Percentiles rank a stretch among this genome's conserved stretches.
Conservation (phyloP, 345 rosid species). For the Aquilaria malaccensis region DNA sequence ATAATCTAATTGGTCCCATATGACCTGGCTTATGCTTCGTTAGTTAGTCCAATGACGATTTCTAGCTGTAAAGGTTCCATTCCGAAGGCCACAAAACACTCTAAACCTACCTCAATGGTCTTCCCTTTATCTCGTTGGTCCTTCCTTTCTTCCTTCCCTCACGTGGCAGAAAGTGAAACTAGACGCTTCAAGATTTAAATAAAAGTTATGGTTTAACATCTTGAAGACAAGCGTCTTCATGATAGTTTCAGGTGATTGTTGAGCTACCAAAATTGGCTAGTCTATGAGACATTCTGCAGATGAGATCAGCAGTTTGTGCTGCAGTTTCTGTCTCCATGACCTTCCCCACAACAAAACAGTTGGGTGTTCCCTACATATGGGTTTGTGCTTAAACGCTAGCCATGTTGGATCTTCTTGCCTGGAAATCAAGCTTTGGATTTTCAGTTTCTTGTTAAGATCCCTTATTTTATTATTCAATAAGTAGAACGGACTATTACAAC, state of each 20-base stretch:
- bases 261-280: too few species aligned
- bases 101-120: too few species aligned
- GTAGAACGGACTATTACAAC: neutral
- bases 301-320: too few species aligned
- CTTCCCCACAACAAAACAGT: too few species aligned
- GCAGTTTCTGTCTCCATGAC: too few species aligned
- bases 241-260: too few species aligned
- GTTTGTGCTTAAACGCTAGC: neutral
- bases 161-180: conserved; percentile 10
- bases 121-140: neutral
- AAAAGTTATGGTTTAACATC: too few species aligned
- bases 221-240: too few species aligned
- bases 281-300: too few species aligned
- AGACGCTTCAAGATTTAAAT: too few species aligned
- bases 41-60: conserved; percentile 12
- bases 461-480: neutral
- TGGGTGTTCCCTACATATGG: neutral
- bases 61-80: conserved; percentile 29
- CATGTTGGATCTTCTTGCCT: neutral
- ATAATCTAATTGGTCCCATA: conserved; percentile 7
- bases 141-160: conserved; percentile 15
- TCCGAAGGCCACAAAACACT: neutral
- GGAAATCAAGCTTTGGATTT: neutral
- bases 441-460: neutral
- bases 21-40: conserved; percentile 11